Conservation (phyloP, 148 eudicot genomes). For the Selenicereus undatus region DNA sequence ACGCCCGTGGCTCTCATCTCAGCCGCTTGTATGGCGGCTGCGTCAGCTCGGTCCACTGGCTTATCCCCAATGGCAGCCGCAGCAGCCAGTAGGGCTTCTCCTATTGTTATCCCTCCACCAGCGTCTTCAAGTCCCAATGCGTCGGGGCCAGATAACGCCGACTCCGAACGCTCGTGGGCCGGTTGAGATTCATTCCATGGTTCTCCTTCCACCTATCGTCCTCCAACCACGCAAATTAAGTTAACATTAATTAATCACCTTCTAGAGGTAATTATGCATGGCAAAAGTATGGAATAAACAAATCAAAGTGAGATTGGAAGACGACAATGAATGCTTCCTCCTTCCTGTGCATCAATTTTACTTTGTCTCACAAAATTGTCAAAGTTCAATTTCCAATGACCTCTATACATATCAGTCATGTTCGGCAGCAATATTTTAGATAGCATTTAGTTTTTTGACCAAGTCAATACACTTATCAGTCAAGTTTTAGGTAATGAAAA, state of each 20-base stretch:
- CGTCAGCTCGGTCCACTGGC: slow-evolving; percentile 56
- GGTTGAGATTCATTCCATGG: slow-evolving; percentile 33
- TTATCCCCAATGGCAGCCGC: slow-evolving; percentile 47
- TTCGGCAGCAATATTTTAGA: too few species aligned
- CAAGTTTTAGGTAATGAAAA: too few species aligned
- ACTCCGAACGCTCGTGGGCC: slow-evolving; percentile 23
- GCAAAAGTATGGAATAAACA: too few species aligned
- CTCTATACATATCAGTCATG: too few species aligned
- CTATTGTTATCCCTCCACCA: slow-evolving; percentile 34
- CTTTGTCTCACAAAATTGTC: too few species aligned
- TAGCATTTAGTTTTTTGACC: too few species aligned
- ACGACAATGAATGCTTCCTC: too few species aligned
- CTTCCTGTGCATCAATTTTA: too few species aligned
- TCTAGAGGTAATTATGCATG: too few species aligned
- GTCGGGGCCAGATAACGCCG: slow-evolving; percentile 11
- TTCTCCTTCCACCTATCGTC: slow-evolving; percentile 21
- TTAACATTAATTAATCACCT: background rate
- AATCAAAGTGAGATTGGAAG: too few species aligned
- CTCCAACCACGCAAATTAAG: background rate
- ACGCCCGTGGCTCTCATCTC: slow-evolving; percentile 57
- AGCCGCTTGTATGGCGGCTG: slow-evolving; percentile 66
- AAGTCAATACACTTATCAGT: too few species aligned
- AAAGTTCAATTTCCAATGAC: too few species aligned
- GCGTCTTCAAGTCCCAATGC: background rate
- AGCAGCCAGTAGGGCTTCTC: slow-evolving; percentile 62